phyloP scores from a whole-genome alignment of 371 early-diverging fungal species.

The Spiromyces aspiralis region DNA sequence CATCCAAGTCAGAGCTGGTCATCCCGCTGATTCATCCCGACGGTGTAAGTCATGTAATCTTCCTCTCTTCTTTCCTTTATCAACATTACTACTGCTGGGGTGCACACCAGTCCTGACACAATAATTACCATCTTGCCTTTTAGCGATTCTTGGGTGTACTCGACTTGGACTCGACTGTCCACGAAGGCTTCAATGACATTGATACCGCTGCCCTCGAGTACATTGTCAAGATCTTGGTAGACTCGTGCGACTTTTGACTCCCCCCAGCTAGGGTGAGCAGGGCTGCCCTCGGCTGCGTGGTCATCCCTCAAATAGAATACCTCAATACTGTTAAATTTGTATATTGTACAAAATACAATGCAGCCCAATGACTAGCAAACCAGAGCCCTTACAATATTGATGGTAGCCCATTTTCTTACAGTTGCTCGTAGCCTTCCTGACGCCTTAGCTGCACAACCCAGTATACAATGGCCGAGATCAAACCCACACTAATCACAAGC shows the following conservation, averaged over 20 bases:
- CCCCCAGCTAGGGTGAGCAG: too few relatives aligned
- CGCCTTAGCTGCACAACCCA: neutral
- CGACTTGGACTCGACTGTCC: slow-evolving; percentile 66
- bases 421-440: neutral
- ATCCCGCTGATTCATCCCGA: slow-evolving; percentile 51
- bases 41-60: slow-evolving; percentile 18
- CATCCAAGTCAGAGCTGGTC: slow-evolving; percentile 74
- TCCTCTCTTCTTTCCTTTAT: slow-evolving; percentile 1
- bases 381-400: too few relatives aligned
- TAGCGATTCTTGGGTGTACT: slow-evolving; percentile 51
- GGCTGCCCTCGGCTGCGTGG: too few relatives aligned
- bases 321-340: too few relatives aligned
- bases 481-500: neutral
- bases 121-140: too few relatives aligned
- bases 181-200: slow-evolving; percentile 55
- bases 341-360: too few relatives aligned
- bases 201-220: slow-evolving; percentile 55
- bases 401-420: too few relatives aligned
- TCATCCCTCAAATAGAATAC: too few relatives aligned
- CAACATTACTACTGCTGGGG: too few relatives aligned
- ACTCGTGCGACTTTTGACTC: slow-evolving; percentile 47
- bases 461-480: neutral
- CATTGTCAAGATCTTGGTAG: slow-evolving; percentile 42
- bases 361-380: too few relatives aligned
- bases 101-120: too few relatives aligned